Evolutionary conservation across 2,329 filamentous ascomycete species (phyloP).

Genomic region (Arthrobotrys musiformis): DNA sequence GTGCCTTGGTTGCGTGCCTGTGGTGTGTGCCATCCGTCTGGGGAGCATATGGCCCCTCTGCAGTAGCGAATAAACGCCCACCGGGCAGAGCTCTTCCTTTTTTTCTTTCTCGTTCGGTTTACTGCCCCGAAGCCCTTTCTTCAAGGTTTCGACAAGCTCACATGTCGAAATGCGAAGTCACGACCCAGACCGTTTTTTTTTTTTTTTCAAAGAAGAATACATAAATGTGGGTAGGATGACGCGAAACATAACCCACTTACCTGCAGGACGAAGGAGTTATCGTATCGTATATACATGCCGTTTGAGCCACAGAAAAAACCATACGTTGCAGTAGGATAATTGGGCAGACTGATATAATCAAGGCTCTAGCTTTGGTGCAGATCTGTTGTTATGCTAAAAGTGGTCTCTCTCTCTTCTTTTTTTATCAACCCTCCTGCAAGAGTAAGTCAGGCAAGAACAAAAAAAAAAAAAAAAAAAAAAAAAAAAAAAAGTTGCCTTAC

Average conservation of each 20-base stretch:
- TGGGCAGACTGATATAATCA: constrained; percentile 4
- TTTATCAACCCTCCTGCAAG: background rate
- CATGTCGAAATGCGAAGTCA: constrained; percentile 26
- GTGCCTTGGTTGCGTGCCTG: constrained; percentile 14
- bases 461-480: constrained; percentile 7
- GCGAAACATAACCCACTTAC: constrained; percentile 53
- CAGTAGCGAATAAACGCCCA: constrained; percentile 13
- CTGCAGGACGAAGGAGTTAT: constrained; percentile 43
- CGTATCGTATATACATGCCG: constrained; percentile 40
- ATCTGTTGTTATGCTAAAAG: constrained; percentile 5
- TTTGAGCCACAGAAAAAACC: background rate
- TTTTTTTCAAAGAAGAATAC: background rate
- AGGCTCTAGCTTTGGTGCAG: background rate
- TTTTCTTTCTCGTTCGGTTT: constrained; percentile 11
- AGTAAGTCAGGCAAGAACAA: background rate
- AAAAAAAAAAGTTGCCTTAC: background rate
- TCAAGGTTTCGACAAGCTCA: constrained; percentile 15
- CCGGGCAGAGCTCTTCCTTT: constrained; percentile 7
- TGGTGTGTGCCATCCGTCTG: constrained; percentile 6
- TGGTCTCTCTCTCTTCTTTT: too few species aligned
- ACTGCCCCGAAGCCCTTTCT: background rate
- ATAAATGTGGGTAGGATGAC: constrained; percentile 47
- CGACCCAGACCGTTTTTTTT: too few species aligned
- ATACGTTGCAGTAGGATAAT: constrained; percentile 12
- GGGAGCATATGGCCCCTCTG: background rate